phyloP scores from a whole-genome alignment of 73 alveolate species.

The Tetrahymena elliotti region DNA sequence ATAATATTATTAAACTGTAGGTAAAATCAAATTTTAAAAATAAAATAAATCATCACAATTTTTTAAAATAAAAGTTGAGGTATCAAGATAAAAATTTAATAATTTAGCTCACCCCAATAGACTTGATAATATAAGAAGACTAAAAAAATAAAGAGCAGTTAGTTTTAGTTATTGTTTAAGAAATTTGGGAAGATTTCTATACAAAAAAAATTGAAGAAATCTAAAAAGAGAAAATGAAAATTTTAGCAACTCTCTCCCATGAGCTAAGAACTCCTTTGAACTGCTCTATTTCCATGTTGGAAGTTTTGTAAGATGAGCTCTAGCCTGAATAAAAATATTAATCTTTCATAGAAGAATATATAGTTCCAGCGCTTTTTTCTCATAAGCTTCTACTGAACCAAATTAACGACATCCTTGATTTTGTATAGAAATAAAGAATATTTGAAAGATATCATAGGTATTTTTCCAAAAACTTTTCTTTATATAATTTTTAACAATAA shows the following conservation, averaged over 20 bases:
- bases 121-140: not conserved
- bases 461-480: no score
- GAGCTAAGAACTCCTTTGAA: constrained; percentile 41
- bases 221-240: not conserved
- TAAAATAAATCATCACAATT: not conserved
- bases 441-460: no score
- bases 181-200: not conserved
- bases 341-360: not conserved
- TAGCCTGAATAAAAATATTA: not conserved
- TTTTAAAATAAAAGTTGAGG: not conserved
- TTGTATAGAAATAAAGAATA: no score
- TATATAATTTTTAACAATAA: no score
- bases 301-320: not conserved
- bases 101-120: not conserved
- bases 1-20: not conserved
- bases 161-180: not conserved
- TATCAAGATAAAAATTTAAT: not conserved
- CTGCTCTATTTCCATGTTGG: constrained; percentile 11
- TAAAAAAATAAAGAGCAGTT: not conserved
- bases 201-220: not conserved
- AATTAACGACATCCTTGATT: constrained; percentile 27
- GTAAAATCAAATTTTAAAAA: not conserved
- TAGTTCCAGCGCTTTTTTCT: not conserved
- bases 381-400: not conserved
- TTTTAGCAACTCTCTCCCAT: not conserved